Evolutionary conservation across 2,329 filamentous ascomycete genomes (phyloP).

Genomic region (Chrysoporthe deuterocubensis): DNA sequence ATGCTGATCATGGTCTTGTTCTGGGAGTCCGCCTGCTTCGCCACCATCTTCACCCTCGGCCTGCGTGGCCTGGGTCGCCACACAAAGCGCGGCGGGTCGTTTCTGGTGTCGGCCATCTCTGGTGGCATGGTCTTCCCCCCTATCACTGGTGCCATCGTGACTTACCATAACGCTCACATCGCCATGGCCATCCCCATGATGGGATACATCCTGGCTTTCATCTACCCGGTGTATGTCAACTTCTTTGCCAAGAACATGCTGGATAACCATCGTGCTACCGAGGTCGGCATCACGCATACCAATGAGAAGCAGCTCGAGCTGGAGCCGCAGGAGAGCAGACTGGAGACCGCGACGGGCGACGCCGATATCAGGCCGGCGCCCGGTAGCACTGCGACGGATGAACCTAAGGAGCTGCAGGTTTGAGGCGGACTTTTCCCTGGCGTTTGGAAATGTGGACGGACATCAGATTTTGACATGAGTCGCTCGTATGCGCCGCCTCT

Average conservation of each 20-base stretch:
- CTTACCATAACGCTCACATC: constrained; percentile 31
- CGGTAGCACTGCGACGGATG: background rate
- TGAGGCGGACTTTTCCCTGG: background rate
- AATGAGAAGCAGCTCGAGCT: constrained; percentile 35
- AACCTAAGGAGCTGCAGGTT: constrained; percentile 1
- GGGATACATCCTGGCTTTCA: constrained; percentile 36
- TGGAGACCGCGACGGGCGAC: constrained; percentile 8
- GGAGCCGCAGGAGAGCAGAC: constrained; percentile 32
- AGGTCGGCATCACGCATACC: constrained; percentile 32
- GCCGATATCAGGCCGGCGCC: background rate
- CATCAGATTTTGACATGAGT: background rate
- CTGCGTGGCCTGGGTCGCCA: constrained; percentile 61
- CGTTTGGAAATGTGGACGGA: background rate
- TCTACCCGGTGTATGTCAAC: constrained; percentile 40
- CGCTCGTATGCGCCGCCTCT: background rate
- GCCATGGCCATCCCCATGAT: constrained; percentile 39
- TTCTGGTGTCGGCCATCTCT: constrained; percentile 58
- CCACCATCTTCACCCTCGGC: constrained; percentile 62
- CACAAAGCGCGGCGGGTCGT: constrained; percentile 57
- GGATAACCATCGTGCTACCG: constrained; percentile 38
- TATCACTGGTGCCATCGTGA: constrained; percentile 45
- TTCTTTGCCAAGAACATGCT: constrained; percentile 37
- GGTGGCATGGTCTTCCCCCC: constrained; percentile 61
- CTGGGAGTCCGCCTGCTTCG: constrained; percentile 62
- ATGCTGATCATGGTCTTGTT: constrained; percentile 61